Conservation (phyloP, 305 asterid genomes). For the Stenogyne calaminthoides region DNA sequence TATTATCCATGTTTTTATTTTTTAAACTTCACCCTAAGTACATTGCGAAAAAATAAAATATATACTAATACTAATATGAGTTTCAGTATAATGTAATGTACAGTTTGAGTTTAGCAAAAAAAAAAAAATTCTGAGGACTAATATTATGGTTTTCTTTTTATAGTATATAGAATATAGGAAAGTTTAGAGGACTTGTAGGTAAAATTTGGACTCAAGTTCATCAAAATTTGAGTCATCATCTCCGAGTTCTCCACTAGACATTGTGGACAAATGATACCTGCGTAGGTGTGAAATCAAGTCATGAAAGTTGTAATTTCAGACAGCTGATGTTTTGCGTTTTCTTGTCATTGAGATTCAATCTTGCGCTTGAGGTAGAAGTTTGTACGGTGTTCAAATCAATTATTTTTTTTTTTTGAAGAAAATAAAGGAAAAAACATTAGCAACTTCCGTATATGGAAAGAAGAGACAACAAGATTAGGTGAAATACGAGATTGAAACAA, state of each 20-base stretch:
- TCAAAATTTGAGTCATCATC: no score
- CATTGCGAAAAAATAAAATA: no score
- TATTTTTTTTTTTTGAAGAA: background rate
- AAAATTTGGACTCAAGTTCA: no score
- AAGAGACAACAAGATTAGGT: conserved; percentile 9
- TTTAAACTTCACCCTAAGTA: no score
- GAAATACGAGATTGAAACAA: background rate
- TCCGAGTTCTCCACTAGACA: conserved; percentile 63
- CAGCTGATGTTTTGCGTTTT: background rate
- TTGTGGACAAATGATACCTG: conserved; percentile 57
- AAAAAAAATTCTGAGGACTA: no score
- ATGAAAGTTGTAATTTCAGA: background rate
- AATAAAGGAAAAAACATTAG: background rate
- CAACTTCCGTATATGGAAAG: conserved; percentile 57
- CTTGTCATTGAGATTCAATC: conserved; percentile 32
- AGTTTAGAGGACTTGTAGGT: no score
- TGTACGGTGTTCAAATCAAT: conserved; percentile 41
- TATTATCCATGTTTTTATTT: no score
- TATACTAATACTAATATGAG: no score
- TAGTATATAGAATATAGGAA: no score
- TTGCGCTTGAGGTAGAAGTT: conserved; percentile 51
- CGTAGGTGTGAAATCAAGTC: conserved; percentile 16
- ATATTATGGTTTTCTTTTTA: no score
- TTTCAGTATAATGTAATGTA: no score
- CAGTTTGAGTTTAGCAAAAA: no score